Evolutionary conservation across 2,329 filamentous ascomycete genomes (phyloP), one percentile per base, ranked within the genome.

Genomic region (Akanthomyces dipterigenus): DNA sequence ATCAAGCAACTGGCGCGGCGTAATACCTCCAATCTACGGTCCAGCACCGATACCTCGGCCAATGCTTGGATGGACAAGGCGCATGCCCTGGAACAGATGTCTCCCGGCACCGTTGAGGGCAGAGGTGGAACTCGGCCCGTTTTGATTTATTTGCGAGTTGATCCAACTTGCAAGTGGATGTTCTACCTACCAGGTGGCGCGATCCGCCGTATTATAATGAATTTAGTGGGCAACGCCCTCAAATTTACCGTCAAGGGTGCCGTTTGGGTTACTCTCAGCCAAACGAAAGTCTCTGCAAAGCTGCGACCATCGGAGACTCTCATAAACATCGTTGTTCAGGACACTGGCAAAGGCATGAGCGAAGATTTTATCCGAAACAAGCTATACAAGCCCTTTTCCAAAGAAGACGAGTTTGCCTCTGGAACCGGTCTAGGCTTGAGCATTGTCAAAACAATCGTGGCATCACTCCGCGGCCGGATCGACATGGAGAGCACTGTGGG

Each of bases 301-400:
- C 24, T 24, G 5, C 7, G 24, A 5, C 7, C 62, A 60, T 0
- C 62, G 66, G 18, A 56, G 63, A 7, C 60, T 64, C 66, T 86
- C 6, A 81, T 76, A 0, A 67, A 31, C 7, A 12, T 86, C 8
- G 81, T 76, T 0, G 80, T 90, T 1, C 75, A 77, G 0, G 88
- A 90, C 65, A 87, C 87, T 0, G 88, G 88, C 1, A 80, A 79
- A 49, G 88, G 88, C 1, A 90, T 90, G 38, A 80, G 80, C 0
- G 76, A 82, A 6, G 82, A 88, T 11, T 90, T 84, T 64, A 72
- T 89, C 12, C 77, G 80, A 22, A 80, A 82, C 9, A 78, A 80
- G 16, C 71, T 89, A 0, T 90, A 86, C 67, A 83, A 80, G 0
- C 84, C 86, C 0, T 89, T 89, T 63, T 72, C 78, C 0, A 88